A percentile compares a stretch with the other conserved stretches of the same genome.
These are phyloP conservation scores for Plantago major DNA, from an alignment of 257 asterid genomes.

Conservation along the genomic window DNA sequence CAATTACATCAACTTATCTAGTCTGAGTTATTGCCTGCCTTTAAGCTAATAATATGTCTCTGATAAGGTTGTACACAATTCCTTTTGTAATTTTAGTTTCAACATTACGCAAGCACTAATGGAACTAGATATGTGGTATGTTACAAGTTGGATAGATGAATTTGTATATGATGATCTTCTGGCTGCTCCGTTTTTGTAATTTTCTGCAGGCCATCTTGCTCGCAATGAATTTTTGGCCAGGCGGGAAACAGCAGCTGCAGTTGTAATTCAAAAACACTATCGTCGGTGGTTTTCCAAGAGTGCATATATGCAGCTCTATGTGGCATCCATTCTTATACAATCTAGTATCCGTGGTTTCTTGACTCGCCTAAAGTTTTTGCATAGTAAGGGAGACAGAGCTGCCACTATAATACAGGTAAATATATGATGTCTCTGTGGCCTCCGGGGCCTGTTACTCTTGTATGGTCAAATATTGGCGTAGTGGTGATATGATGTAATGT, in stretches of 20 bases:
- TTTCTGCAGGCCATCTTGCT: constrained; percentile 65
- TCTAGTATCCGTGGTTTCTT: constrained; percentile 74
- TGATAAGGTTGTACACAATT: no score
- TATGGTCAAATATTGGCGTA: neutral
- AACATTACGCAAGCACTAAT: neutral
- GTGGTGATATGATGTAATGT: no score
- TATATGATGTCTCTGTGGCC: constrained; percentile 16
- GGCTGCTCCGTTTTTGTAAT: neutral
- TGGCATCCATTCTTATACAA: constrained; percentile 58
- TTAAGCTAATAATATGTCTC: no score
- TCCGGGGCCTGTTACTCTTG: constrained; percentile 6
- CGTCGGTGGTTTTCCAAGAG: constrained; percentile 57
- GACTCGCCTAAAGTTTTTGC: constrained; percentile 51
- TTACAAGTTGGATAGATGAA: constrained; percentile 10
- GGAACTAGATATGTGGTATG: neutral
- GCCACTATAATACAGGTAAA: constrained; percentile 83
- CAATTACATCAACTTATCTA: no score
- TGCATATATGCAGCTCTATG: constrained; percentile 53
- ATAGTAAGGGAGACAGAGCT: constrained; percentile 62
- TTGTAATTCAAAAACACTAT: constrained; percentile 60
- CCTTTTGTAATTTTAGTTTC: neutral
- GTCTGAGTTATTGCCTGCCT: no score
- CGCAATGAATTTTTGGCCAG: constrained; percentile 43
- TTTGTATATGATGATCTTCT: constrained; percentile 4
- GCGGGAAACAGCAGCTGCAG: constrained; percentile 65